These are phyloP conservation scores for Straminergon stramineum DNA, from an alignment of 225 moss, liverwort and hornwort genomes.

Conservation along the genomic window DNA sequence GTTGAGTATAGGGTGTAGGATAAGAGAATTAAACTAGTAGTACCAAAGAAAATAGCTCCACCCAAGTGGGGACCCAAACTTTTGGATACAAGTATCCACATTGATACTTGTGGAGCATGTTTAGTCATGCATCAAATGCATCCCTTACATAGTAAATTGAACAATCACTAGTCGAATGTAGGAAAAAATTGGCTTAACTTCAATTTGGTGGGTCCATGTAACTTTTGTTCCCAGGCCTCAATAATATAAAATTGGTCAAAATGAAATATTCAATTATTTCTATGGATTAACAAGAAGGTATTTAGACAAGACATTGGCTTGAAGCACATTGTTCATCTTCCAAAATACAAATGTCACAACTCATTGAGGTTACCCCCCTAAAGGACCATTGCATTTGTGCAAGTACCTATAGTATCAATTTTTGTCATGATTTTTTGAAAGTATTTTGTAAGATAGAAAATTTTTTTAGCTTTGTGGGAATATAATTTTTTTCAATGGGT, in stretches of 20 bases:
- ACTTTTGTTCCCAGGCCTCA: too few relatives aligned
- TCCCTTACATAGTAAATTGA: not conserved
- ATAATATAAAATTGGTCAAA: not conserved
- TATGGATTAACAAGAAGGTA: not conserved
- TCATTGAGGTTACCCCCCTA: too few relatives aligned
- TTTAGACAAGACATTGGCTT: not conserved
- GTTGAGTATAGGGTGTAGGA: not conserved
- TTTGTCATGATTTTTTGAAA: too few relatives aligned
- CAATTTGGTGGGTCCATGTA: too few relatives aligned
- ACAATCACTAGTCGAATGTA: not conserved
- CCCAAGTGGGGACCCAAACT: rapidly evolving
- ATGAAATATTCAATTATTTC: not conserved
- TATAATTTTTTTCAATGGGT: too few relatives aligned
- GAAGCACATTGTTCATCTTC: not conserved
- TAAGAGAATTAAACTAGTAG: not conserved
- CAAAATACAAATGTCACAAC: not conserved
- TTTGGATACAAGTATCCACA: not conserved
- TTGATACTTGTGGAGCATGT: not conserved
- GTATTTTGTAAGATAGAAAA: too few relatives aligned
- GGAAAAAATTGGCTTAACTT: not conserved
- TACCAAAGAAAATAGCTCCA: not conserved
- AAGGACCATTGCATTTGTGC: too few relatives aligned
- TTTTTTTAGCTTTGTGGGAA: too few relatives aligned
- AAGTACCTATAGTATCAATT: too few relatives aligned
- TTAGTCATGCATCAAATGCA: rapidly evolving